Percentiles rank a stretch among this genome's conserved stretches.
These are phyloP conservation scores for Xylaria castorea DNA, from an alignment of 495 filamentous ascomycete species.

Conservation along the genomic window DNA sequence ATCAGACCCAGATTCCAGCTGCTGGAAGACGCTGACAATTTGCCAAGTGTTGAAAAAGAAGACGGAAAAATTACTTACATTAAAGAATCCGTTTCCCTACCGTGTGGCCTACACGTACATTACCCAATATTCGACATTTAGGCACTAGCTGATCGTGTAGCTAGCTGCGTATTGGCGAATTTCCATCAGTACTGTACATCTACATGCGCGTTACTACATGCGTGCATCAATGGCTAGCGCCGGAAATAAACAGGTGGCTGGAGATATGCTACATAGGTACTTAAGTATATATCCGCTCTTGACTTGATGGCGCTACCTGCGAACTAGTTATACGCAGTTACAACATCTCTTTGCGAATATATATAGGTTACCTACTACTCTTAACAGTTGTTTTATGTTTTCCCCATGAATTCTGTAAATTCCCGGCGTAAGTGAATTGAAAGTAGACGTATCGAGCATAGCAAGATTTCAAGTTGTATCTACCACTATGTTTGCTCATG, in stretches of 20 bases:
- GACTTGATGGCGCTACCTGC: too few relatives aligned
- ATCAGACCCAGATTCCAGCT: not conserved
- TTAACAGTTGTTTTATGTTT: not conserved
- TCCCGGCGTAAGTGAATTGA: not conserved
- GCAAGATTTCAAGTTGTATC: not conserved
- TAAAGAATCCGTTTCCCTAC: not conserved
- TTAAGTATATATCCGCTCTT: too few relatives aligned
- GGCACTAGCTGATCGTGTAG: not conserved
- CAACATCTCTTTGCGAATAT: not conserved
- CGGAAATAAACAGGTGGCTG: not conserved
- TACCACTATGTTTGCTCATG: not conserved
- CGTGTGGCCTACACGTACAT: not conserved
- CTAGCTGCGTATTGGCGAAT: not conserved
- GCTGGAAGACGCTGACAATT: not conserved
- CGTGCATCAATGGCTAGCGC: not conserved
- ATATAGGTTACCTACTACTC: not conserved
- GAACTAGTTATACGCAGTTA: not conserved
- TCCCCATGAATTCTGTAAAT: not conserved
- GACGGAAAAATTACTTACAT: not conserved
- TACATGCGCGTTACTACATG: not conserved
- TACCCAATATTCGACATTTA: not conserved
- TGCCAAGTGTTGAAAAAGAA: not conserved
- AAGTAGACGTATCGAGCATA: not conserved
- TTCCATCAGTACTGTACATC: too few relatives aligned
- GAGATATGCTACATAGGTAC: not conserved